Conservation (phyloP, 495 filamentous ascomycete species). For the Penicillium waksmanii region DNA sequence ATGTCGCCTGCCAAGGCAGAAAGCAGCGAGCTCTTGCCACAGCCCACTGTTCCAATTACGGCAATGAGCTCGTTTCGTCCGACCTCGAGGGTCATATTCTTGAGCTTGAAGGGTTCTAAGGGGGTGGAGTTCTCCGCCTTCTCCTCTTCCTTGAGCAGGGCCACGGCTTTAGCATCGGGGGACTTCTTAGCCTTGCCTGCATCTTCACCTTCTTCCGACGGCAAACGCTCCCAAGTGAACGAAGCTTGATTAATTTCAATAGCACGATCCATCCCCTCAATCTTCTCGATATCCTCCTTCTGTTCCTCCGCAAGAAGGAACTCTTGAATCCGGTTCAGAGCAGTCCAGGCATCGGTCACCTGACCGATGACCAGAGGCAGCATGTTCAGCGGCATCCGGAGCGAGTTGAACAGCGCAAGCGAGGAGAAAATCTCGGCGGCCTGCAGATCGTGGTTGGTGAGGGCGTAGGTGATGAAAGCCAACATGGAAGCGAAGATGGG, state of each 20-base stretch:
- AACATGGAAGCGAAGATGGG: constrained; percentile 95
- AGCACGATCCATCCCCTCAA: constrained; percentile 65
- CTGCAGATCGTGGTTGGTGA: constrained; percentile 69
- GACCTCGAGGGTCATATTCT: constrained; percentile 72
- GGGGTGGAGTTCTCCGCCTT: constrained; percentile 52
- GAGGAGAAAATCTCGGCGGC: constrained; percentile 90
- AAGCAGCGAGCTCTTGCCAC: constrained; percentile 89
- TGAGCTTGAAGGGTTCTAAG: constrained; percentile 80
- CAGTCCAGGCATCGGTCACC: constrained; percentile 85
- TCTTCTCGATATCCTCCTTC: constrained; percentile 68
- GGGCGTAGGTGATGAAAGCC: constrained; percentile 88
- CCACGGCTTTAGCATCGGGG: constrained; percentile 29
- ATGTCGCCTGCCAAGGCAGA: constrained; percentile 93
- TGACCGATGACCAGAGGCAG: constrained; percentile 87
- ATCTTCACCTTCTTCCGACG: constrained; percentile 62
- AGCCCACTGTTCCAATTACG: constrained; percentile 89
- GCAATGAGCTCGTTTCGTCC: constrained; percentile 84
- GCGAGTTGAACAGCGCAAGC: constrained; percentile 86
- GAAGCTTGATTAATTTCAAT: constrained; percentile 71
- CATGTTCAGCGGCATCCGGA: constrained; percentile 87
- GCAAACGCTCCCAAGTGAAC: constrained; percentile 92
- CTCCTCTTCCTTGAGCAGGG: constrained; percentile 34
- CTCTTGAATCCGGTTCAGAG: constrained; percentile 80
- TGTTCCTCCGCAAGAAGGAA: constrained; percentile 86
- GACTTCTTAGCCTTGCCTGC: constrained; percentile 43